phyloP scores from a whole-genome alignment of 805 yeast species.

The Candida lessepsii region DNA sequence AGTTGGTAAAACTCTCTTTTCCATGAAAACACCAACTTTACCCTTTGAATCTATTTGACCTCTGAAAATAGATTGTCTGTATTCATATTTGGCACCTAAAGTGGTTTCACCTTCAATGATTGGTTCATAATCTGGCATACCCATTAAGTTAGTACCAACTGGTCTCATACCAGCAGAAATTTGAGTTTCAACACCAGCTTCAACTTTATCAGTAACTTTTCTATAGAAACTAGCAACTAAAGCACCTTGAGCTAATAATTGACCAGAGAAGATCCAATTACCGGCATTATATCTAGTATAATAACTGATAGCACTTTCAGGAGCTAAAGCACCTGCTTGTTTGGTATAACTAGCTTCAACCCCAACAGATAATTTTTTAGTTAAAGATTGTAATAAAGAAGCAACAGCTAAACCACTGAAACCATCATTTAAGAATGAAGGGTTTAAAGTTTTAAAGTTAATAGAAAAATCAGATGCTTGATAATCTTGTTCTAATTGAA shows the following conservation, averaged over 20 bases:
- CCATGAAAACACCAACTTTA: conserved; percentile 86
- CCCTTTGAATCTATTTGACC: conserved; percentile 92
- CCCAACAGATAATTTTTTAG: conserved; percentile 83
- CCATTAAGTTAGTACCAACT: conserved; percentile 70
- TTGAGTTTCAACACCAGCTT: conserved; percentile 90
- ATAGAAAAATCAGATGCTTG: conserved; percentile 86
- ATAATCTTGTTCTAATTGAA: conserved; percentile 94
- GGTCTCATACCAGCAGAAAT: conserved; percentile 75
- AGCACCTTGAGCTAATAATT: conserved; percentile 90
- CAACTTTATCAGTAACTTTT: conserved; percentile 87
- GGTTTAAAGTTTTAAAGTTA: conserved; percentile 89
- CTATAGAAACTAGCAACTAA: conserved; percentile 90
- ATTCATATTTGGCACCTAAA: conserved; percentile 95
- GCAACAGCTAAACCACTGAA: conserved; percentile 89
- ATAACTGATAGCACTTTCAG: conserved; percentile 88
- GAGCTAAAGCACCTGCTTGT: conserved; percentile 64
- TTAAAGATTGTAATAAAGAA: conserved; percentile 83
- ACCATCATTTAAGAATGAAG: conserved; percentile 69
- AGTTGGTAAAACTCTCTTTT: conserved; percentile 90
- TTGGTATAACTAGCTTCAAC: conserved; percentile 87
- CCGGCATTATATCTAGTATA: conserved; percentile 86
- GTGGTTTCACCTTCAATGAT: conserved; percentile 90
- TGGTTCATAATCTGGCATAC: conserved; percentile 79
- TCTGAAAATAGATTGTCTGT: conserved; percentile 93
- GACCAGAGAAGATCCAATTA: conserved; percentile 92